Base-by-base conservation (phyloP, 2,329 filamentous ascomycete genomes). In the Fusarium coffeatum region DNA sequence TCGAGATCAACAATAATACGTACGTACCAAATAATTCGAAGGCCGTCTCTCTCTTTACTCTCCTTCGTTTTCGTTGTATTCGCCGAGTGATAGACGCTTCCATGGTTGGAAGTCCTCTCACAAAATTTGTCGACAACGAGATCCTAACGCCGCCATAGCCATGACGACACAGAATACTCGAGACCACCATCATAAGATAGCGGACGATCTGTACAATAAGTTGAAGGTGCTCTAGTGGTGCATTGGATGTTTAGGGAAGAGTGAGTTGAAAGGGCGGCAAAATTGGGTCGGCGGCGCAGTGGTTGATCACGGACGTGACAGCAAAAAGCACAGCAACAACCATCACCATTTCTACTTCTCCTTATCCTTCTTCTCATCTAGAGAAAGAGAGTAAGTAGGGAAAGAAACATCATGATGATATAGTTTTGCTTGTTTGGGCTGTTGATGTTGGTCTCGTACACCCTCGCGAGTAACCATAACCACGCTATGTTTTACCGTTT, bases 401-500 rank as follows among this genome's bases (percentile, higher is more conserved):
- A 28, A 46, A 37, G 22, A 11, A 25, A 22, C 25, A 37, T 41
- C 41, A 13, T 40, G 11, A 11, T 37, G 15, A 32, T 42, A 13
- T 25, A 20, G 11, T 27, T 55, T 45, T 37, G 34, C 43, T 66
- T 27, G 32, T 54, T 30, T 42, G 48, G 49, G 28, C 30, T 61
- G 62, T 62, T 62, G 49, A 28, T 42, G 55, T 66, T 55, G 48
- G n/a, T 40, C 37, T 61, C 55, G 63, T 66, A 23, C 62, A 61
- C 62, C 63, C 62, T 66, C 63, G 63, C 63, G 63, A 66, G 63
- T 66, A 66, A 66, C 63, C 63, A 66, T 66, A 66, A 66, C 63
- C 63, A 66, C 16, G 48, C 49, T 55, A 50, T 61, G 55, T 66
- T 61, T 46, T 54, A 46, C 48, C 40, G 30, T 23, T 42, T 47